Evolutionary conservation across 2,329 filamentous ascomycete genomes (phyloP), one percentile per base, ranked within the genome.

Genomic region (Cercospora zeae-maydis): DNA sequence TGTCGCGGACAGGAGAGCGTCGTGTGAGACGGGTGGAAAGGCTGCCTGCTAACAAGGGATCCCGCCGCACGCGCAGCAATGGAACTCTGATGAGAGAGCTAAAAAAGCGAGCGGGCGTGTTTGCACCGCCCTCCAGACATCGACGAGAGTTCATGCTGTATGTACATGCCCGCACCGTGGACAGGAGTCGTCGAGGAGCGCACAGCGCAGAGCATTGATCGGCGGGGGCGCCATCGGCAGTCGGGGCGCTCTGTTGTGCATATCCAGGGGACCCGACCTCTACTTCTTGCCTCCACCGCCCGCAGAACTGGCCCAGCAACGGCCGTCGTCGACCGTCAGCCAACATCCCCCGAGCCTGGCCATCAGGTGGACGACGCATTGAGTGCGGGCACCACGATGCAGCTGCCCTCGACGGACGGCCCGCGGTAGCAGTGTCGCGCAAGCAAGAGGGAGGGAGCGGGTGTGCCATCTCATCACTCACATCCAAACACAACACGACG

Each of bases 341-440:
- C 47, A 14, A 51, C 24, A 27, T 27, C 24, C 24, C 47, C 27
- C 24, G 47, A 51, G 47, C 47, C 47, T 31, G 47, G 21, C 19
- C 31, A 39, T 11, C 31, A 37, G 14, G 33, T n/a, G 16, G 16
- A 31, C 27, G 19, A 64, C 61, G 62, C 62, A 58, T 61, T 64
- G 58, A 64, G 58, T 58, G 59, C 59, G 55, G 59, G 56, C 59
- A 62, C 55, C 56, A 57, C 55, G 34, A 65, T 65, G 63, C 59
- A 56, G 39, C 55, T 55, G 56, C 42, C 31, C 30, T 36, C 33
- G 27, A 19, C 24, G n/a, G 53, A 51, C 27, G 56, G 24, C 56
- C 30, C 27, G 42, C 45, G 42, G 56, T 59, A 52, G 45, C 42
- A 59, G 39, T 30, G 33, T 58, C 37, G 55, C 45, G 45, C 27